A percentile compares a stretch with the other conserved stretches of the same genome.
phyloP scores from a whole-genome alignment of 805 yeast genomes.

The Lipomyces japonicus region DNA sequence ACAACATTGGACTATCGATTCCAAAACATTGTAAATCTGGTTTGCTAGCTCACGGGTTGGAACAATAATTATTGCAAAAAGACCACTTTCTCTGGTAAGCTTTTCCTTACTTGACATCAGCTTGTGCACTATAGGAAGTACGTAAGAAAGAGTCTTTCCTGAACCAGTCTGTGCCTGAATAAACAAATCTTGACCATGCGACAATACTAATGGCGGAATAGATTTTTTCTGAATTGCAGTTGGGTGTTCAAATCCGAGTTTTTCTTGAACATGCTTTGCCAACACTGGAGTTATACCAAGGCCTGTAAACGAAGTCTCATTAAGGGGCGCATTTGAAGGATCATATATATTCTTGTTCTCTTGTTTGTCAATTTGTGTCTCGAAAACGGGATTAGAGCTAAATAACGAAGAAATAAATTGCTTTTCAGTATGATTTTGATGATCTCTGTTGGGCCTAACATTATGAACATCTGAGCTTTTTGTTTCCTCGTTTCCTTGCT shows the following conservation, averaged over 20 bases:
- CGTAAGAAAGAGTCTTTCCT: conserved; percentile 88
- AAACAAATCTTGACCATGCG: conserved; percentile 56
- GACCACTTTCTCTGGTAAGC: conserved; percentile 63
- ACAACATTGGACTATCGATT: conserved; percentile 61
- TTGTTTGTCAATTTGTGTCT: too few relatives aligned
- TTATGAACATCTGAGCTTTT: background rate
- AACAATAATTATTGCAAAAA: conserved; percentile 81
- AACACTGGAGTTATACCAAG: conserved; percentile 62
- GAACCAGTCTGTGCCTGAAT: conserved; percentile 98
- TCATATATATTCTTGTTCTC: conserved; percentile 37
- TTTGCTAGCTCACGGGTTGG: conserved; percentile 95
- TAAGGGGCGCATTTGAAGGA: conserved; percentile 85
- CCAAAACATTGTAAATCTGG: conserved; percentile 81
- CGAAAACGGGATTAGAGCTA: conserved; percentile 64
- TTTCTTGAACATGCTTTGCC: conserved; percentile 51
- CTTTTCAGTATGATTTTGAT: background rate
- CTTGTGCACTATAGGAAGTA: conserved; percentile 74
- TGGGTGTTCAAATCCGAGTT: conserved; percentile 53
- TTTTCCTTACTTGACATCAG: conserved; percentile 53
- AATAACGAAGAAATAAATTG: conserved; percentile 70
- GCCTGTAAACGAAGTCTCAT: conserved; percentile 60
- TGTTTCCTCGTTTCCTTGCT: background rate
- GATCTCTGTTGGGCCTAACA: too few relatives aligned
- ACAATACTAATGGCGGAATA: conserved; percentile 55
- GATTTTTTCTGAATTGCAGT: conserved; percentile 84